Conservation (phyloP, 495 filamentous ascomycete species). For the Tuber calosporum region DNA sequence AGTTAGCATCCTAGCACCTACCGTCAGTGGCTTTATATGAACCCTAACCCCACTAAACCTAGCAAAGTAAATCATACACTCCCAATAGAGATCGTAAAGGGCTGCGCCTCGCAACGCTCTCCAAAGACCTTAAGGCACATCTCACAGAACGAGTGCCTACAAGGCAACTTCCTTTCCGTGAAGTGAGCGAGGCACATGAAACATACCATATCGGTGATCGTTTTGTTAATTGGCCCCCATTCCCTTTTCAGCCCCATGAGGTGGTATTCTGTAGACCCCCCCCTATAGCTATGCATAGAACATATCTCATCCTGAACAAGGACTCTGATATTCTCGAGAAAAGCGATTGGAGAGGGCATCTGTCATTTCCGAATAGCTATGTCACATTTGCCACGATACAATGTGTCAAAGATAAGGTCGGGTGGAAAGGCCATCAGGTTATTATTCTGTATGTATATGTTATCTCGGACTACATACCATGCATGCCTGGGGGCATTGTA, state of each 20-base stretch:
- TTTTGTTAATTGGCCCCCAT: not conserved
- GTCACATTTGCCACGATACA: not conserved
- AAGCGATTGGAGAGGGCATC: not conserved
- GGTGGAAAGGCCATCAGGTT: not conserved
- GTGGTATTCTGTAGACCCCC: not conserved
- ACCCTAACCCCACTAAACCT: conserved; percentile 18
- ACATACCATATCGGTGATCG: not conserved
- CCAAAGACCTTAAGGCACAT: not conserved
- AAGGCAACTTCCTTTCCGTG: not conserved
- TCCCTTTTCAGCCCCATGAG: not conserved
- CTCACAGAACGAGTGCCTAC: not conserved
- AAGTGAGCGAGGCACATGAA: not conserved
- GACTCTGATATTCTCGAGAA: not conserved
- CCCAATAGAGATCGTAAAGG: not conserved
- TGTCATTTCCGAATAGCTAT: not conserved
- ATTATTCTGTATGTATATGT: not conserved
- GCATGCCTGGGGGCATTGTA: not conserved
- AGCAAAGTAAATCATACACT: not conserved
- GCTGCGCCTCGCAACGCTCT: not conserved
- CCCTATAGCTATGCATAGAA: not conserved
- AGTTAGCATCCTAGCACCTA: conserved; percentile 50
- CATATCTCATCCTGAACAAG: not conserved
- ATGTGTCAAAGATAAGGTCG: not conserved
- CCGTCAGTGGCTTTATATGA: conserved; percentile 45
- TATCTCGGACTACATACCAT: not conserved